phyloP scores from a whole-genome alignment of 441 rosid species.

The Gossypium gossypioides region DNA sequence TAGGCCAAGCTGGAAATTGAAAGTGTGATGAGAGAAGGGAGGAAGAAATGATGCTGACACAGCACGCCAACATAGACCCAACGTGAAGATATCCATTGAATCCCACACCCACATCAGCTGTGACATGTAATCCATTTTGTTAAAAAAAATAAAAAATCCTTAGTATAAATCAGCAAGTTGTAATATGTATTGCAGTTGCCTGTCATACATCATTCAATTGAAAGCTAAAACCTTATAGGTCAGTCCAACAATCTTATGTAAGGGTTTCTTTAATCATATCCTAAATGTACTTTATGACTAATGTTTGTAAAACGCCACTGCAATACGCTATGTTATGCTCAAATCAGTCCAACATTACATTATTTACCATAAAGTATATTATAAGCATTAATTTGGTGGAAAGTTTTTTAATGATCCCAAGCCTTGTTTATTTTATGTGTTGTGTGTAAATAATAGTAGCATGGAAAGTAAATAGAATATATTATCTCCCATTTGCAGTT shows the following conservation, averaged over 20 bases:
- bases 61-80: slow-evolving; percentile 15
- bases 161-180: no score
- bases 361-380: no score
- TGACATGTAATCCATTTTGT: slow-evolving; percentile 27
- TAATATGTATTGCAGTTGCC: not conserved
- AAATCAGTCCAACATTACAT: no score
- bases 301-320: no score
- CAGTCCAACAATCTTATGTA: not conserved
- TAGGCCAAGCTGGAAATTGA: not conserved
- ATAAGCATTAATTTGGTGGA: no score
- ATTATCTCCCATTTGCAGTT: not conserved
- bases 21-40: not conserved
- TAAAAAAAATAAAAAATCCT: not conserved
- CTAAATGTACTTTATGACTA: no score
- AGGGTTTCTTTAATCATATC: no score
- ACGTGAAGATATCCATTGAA: slow-evolving; percentile 6
- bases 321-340: no score
- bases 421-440: no score
- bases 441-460: no score
- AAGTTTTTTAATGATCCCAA: no score
- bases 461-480: not conserved
- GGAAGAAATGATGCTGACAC: not conserved
- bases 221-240: not conserved
- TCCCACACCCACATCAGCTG: slow-evolving; percentile 15
- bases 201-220: not conserved